Evolutionary conservation across 139 green algal genomes (phyloP), one percentile per base, ranked within the genome.

Genomic region (Chlorella sp.): DNA sequence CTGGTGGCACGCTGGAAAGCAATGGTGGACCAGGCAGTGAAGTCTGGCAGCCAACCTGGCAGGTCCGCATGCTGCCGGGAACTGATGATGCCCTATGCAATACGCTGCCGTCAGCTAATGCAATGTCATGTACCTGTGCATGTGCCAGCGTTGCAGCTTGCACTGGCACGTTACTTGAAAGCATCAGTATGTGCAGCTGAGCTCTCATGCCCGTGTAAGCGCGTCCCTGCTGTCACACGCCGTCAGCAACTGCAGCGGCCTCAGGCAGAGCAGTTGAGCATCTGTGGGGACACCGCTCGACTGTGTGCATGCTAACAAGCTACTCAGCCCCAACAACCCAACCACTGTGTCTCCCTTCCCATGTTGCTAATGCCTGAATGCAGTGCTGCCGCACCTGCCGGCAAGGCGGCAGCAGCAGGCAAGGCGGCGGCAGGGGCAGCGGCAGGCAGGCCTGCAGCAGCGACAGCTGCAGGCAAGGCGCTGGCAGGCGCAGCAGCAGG

Each of bases 1-100:
- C 84, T 93, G 68, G 90, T 93, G 66, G 87, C 83, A 1, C 88
- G 83, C 34, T 93, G 91, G 91, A 91, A 89, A 85, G 66, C 61
- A 2, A 34, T 86, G 78, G 90, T 93, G 39, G 85, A 92, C 66
- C 42, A 48, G 0, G 79, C 79, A 21, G 75, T 81, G 24, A 87
- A n/a, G 77, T 48, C 57, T 37, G 88, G 73, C 37, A 30, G 66
- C 53, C 15, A 19, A n/a, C 37, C 3, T 28, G 73, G 37, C 32
- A 84, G 40, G 48, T 79, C 69, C 22, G 69, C 85, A 37, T 37
- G 21, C n/a, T 83, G 34, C 77, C 26, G 37, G 75, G 32, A 15
- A 37, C 26, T 26, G 0, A 3, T 68, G 39, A 19, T 24, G 79
- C 42, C 3, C 42, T n/a, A 37, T 86, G 85, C 48, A 88, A 66